Percentiles rank a stretch among this genome's conserved stretches.
phyloP scores from a whole-genome alignment of 1,284 basidiomycete genomes.

The Rhodotorula sp. region DNA sequence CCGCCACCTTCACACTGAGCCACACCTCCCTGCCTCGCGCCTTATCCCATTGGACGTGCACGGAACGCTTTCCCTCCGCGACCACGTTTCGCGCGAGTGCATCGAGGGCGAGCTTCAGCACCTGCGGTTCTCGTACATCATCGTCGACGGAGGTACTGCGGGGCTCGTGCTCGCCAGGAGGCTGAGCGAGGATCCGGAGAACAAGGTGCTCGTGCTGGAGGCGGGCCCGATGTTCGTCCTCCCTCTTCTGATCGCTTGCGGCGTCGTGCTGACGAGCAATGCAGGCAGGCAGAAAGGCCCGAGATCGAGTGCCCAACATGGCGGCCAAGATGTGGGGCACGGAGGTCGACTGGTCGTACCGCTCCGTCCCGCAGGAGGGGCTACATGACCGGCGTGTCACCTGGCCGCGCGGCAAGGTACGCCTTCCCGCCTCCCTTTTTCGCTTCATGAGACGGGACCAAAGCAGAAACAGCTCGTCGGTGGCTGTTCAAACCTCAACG shows the following conservation, averaged over 20 bases:
- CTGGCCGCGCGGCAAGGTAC: constrained; percentile 9
- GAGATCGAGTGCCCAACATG: constrained; percentile 5
- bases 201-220: constrained; percentile 8
- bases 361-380: not conserved
- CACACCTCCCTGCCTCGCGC: not conserved
- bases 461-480: not conserved
- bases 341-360: constrained; percentile 1
- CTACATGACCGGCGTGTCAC: not conserved
- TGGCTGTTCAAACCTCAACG: constrained; percentile 4
- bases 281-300: not conserved
- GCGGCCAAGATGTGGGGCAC: not conserved
- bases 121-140: constrained; percentile 4
- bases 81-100: not conserved
- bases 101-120: not conserved
- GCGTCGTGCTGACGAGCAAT: no score
- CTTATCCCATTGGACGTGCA: not conserved
- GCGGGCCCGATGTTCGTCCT: constrained; percentile 3
- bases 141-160: constrained; percentile 19
- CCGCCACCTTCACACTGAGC: not conserved
- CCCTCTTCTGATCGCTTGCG: no score
- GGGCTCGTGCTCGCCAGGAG: not conserved
- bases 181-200: not conserved
- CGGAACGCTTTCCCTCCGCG: not conserved
- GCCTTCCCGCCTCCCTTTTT: not conserved
- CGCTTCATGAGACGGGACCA: not conserved